Evolutionary conservation across 306 rosid genomes (phyloP).

Genomic region (Quercus cerris): DNA sequence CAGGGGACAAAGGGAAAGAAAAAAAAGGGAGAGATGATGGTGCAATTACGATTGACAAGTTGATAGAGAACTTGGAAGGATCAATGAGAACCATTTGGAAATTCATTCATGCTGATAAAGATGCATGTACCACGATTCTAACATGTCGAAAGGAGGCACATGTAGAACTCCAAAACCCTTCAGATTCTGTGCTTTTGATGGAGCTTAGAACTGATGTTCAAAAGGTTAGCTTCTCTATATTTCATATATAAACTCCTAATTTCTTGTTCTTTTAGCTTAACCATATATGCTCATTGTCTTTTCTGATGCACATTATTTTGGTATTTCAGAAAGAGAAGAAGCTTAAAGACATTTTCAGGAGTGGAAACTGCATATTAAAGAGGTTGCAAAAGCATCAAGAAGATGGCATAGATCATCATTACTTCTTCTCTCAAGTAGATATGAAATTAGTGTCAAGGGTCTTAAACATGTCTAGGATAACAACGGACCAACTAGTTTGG

Average conservation of each 20-base stretch:
- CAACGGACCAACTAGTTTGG: slow-evolving; percentile 88
- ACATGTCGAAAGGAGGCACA: slow-evolving; percentile 30
- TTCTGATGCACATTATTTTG: background rate
- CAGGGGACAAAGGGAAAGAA: slow-evolving; percentile 47
- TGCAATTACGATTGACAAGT: slow-evolving; percentile 54
- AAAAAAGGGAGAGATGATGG: slow-evolving; percentile 27
- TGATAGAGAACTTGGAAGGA: slow-evolving; percentile 67
- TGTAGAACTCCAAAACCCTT: slow-evolving; percentile 59
- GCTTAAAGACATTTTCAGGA: slow-evolving; percentile 50
- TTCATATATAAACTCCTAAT: background rate
- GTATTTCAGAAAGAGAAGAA: slow-evolving; percentile 74
- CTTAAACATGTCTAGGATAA: slow-evolving; percentile 73
- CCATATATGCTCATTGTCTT: background rate
- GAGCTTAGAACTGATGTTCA: slow-evolving; percentile 59
- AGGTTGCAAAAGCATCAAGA: slow-evolving; percentile 52
- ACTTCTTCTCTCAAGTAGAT: slow-evolving; percentile 84
- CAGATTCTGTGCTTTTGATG: slow-evolving; percentile 49
- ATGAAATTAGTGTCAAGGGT: slow-evolving; percentile 84
- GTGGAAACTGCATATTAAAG: slow-evolving; percentile 78
- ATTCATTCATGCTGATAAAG: slow-evolving; percentile 70
- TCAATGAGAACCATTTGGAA: slow-evolving; percentile 78
- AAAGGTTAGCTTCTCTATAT: slow-evolving; percentile 39
- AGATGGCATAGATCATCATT: slow-evolving; percentile 52
- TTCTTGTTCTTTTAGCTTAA: background rate
- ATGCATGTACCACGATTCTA: slow-evolving; percentile 26